A percentile compares a stretch with the other conserved stretches of the same genome.
phyloP scores from a whole-genome alignment of 495 filamentous ascomycete genomes.

The Neurospora sp. region DNA sequence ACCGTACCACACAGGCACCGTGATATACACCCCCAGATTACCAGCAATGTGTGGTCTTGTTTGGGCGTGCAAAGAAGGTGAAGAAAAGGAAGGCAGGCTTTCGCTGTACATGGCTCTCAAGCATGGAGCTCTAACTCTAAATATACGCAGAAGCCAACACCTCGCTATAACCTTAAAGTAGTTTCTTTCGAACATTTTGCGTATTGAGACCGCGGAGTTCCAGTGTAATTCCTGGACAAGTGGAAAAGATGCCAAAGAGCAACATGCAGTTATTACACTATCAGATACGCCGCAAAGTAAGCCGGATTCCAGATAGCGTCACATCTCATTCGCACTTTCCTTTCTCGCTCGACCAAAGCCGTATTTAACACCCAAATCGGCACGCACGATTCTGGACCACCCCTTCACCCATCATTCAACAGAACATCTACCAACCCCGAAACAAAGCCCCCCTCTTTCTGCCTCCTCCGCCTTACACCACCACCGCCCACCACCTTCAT shows the following conservation, averaged over 20 bases:
- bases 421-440: background rate
- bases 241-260: background rate
- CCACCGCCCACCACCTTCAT: background rate
- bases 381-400: background rate
- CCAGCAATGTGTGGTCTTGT: too few species aligned
- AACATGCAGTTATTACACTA: background rate
- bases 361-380: too few species aligned
- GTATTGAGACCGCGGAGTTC: background rate
- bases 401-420: background rate
- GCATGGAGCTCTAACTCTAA: too few species aligned
- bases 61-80: too few species aligned
- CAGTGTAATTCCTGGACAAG: background rate
- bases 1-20: too few species aligned
- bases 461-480: background rate
- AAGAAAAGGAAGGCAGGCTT: too few species aligned
- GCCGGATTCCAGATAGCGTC: background rate
- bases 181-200: background rate
- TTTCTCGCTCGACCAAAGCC: background rate
- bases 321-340: background rate
- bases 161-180: too few species aligned
- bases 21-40: too few species aligned
- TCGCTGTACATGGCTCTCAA: too few species aligned
- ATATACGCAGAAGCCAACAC: too few species aligned
- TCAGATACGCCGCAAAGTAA: fast-evolving
- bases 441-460: background rate